A percentile compares a stretch with the other conserved stretches of the same genome.
phyloP scores from a whole-genome alignment of 192 early-diverging fungal genomes.

The Entomortierella beljakovae region DNA sequence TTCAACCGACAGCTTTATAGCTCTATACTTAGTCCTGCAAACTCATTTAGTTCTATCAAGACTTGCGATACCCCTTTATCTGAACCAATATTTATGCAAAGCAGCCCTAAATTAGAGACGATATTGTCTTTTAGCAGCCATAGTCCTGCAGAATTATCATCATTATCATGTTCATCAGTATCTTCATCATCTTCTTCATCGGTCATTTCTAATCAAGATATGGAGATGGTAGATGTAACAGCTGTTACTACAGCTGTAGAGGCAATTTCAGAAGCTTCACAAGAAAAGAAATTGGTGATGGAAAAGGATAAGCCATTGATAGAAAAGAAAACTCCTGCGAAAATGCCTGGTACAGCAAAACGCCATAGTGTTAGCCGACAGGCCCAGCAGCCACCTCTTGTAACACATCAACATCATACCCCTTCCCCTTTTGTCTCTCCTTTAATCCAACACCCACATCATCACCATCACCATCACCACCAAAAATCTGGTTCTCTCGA shows the following conservation, averaged over 20 bases:
- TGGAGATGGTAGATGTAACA: conserved; percentile 6
- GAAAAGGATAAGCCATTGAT: background rate
- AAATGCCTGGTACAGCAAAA: conserved; percentile 2
- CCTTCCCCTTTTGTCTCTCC: conserved; percentile 41
- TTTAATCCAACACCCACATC: conserved; percentile 19
- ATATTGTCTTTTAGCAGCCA: background rate
- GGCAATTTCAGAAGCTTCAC: conserved; percentile 1
- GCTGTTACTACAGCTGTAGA: background rate
- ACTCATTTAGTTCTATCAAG: conserved; percentile 3
- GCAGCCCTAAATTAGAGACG: background rate
- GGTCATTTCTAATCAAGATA: background rate
- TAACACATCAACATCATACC: conserved; percentile 46
- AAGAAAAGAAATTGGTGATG: background rate
- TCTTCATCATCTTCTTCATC: background rate
- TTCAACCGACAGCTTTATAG: conserved; percentile 25
- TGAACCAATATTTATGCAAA: background rate
- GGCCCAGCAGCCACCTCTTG: conserved; percentile 41
- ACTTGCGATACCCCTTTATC: background rate
- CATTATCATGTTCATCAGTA: background rate
- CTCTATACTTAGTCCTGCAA: conserved; percentile 21
- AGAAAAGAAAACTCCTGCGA: conserved; percentile 14
- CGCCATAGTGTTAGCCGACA: conserved; percentile 50
- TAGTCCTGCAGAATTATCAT: background rate
- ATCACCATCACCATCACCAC: conserved; percentile 17
- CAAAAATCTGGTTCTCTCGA: conserved; percentile 38